A percentile compares a stretch with the other conserved stretches of the same genome.
phyloP scores from a whole-genome alignment of 345 rosid genomes.

The Ceriops zippeliana region DNA sequence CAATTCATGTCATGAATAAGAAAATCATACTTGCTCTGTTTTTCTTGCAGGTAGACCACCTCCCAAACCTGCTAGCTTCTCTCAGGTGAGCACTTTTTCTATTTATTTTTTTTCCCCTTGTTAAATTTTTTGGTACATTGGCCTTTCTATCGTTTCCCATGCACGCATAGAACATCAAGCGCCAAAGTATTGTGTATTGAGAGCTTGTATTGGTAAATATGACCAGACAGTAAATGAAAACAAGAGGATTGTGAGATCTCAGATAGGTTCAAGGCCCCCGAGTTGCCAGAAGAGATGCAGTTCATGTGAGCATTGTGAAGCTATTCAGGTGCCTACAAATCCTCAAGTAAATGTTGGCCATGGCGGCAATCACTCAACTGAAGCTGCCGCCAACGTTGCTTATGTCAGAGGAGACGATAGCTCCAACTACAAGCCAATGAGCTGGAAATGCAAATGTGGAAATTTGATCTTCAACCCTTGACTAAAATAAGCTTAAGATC shows the following conservation, averaged over 20 bases:
- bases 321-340: conserved; percentile 85
- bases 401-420: conserved; percentile 57
- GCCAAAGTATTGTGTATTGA: neutral
- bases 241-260: conserved; percentile 43
- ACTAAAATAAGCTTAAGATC: conserved; percentile 3
- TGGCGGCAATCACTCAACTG: conserved; percentile 19
- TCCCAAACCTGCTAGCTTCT: conserved; percentile 29
- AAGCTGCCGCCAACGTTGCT: conserved; percentile 20
- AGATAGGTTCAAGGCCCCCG: conserved; percentile 94
- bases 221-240: conserved; percentile 22
- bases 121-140: neutral
- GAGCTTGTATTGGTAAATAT: neutral
- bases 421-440: conserved; percentile 88
- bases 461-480: conserved; percentile 78
- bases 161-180: neutral
- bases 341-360: conserved; percentile 41
- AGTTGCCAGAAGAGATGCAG: conserved; percentile 79
- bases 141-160: neutral
- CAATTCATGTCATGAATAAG: neutral
- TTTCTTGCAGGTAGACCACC: conserved; percentile 51
- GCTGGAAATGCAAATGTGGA: conserved; percentile 98
- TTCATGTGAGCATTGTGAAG: conserved; percentile 73
- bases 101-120: neutral
- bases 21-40: neutral
- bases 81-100: conserved; percentile 34